These are phyloP conservation scores for Fusarium udum DNA, from an alignment of 2,329 filamentous ascomycete genomes.

Conservation along the genomic window DNA sequence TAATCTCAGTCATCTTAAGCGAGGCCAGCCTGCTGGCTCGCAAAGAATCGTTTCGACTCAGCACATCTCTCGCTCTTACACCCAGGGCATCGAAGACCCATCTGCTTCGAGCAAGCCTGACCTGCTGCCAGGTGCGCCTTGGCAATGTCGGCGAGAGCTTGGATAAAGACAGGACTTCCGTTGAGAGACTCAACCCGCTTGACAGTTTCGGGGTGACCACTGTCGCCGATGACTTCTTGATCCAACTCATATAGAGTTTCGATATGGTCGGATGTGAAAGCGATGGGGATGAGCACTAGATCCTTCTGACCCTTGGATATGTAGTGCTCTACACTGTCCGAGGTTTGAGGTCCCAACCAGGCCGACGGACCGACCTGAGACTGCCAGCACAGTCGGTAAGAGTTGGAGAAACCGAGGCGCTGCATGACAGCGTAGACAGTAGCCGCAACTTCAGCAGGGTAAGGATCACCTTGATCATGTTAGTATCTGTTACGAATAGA, in stretches of 20 bases:
- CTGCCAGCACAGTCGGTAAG: constrained; percentile 96
- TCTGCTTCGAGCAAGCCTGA: constrained; percentile 77
- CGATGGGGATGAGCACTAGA: constrained; percentile 90
- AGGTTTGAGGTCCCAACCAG: constrained; percentile 95
- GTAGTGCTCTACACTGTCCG: constrained; percentile 86
- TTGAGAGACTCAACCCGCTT: constrained; percentile 94
- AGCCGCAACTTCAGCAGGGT: constrained; percentile 93
- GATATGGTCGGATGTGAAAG: constrained; percentile 99
- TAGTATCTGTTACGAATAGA: constrained; percentile 28
- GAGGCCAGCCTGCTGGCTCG: constrained; percentile 50
- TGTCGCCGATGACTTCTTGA: constrained; percentile 92
- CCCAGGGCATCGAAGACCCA: constrained; percentile 90
- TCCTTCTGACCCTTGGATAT: constrained; percentile 92
- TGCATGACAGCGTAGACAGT: constrained; percentile 98
- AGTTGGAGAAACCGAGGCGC: constrained; percentile 84
- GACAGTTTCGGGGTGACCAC: constrained; percentile 77
- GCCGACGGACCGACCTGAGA: constrained; percentile 95
- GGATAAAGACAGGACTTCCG: constrained; percentile 88
- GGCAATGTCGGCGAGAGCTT: constrained; percentile 87
- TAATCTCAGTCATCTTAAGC: background rate
- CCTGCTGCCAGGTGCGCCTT: constrained; percentile 79
- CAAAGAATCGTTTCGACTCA: constrained; percentile 78
- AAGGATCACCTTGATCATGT: constrained; percentile 78
- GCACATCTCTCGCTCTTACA: constrained; percentile 90
- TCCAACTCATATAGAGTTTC: constrained; percentile 96